These are phyloP conservation scores for Golovinomyces cichoracearum DNA, from an alignment of 2,329 filamentous ascomycete genomes.

Conservation along the genomic window DNA sequence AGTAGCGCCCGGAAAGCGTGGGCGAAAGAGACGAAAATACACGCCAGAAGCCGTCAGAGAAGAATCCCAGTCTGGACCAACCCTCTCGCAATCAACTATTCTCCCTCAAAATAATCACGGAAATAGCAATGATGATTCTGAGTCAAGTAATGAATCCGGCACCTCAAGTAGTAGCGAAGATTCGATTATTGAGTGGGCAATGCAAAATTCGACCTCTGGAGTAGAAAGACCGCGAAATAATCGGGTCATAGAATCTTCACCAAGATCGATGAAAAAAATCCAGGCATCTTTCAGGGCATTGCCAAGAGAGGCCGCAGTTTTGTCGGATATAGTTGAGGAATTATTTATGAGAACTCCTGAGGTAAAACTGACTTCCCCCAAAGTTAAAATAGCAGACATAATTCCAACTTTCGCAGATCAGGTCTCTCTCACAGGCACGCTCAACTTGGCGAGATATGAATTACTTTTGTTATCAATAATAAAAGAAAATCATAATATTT, in stretches of 20 bases:
- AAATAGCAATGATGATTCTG: not conserved
- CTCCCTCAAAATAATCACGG: not conserved
- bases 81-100: not conserved
- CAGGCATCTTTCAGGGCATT: constrained; percentile 2
- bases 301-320: constrained; percentile 3
- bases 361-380: not conserved
- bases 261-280: not conserved
- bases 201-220: constrained; percentile 1
- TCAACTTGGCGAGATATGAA: constrained; percentile 2
- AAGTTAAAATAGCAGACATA: not conserved
- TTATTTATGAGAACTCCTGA: not conserved
- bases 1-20: constrained; percentile 3
- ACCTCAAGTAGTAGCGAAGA: constrained; percentile 3
- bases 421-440: not conserved
- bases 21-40: not conserved
- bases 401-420: not conserved
- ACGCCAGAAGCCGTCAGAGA: not conserved
- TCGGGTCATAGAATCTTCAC: not conserved
- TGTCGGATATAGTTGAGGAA: constrained; percentile 2
- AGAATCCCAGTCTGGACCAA: not conserved
- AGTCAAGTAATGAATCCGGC: constrained; percentile 1
- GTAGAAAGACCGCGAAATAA: not conserved
- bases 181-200: constrained; percentile 4
- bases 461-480: constrained; percentile 7
- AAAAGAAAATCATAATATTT: constrained; percentile 8